Evolutionary conservation across 805 yeast genomes (phyloP).

Genomic region (Starmerella sirachaensis): DNA sequence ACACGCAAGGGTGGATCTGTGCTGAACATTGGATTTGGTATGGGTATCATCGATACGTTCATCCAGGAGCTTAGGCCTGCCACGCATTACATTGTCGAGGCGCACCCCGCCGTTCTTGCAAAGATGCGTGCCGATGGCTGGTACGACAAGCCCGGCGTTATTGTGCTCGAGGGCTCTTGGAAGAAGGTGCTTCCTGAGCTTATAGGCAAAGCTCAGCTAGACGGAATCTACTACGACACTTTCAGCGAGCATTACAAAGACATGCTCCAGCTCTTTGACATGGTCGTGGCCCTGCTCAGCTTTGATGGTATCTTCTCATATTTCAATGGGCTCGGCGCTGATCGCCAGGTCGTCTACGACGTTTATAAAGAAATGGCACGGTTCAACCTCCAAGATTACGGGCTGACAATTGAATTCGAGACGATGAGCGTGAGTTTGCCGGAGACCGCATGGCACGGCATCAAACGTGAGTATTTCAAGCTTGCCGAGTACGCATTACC

Average conservation of each 20-base stretch:
- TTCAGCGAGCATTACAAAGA: constrained; percentile 85
- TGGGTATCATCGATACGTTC: constrained; percentile 86
- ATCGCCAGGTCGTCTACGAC: constrained; percentile 60
- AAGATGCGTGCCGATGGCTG: constrained; percentile 68
- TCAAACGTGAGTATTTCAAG: constrained; percentile 29
- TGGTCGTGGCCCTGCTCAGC: constrained; percentile 66
- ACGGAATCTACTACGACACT: constrained; percentile 89
- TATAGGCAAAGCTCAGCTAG: constrained; percentile 55
- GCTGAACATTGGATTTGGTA: constrained; percentile 85
- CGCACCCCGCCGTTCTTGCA: constrained; percentile 79
- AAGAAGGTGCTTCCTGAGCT: constrained; percentile 65
- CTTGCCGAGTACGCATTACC: constrained; percentile 28
- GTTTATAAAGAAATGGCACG: constrained; percentile 77
- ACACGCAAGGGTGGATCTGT: constrained; percentile 41
- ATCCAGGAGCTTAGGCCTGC: constrained; percentile 50
- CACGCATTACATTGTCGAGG: constrained; percentile 80
- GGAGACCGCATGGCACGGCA: constrained; percentile 28
- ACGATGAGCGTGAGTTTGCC: constrained; percentile 27
- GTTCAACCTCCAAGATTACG: constrained; percentile 67
- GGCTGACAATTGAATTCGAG: constrained; percentile 50
- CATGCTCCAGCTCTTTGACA: constrained; percentile 74
- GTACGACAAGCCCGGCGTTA: constrained; percentile 63
- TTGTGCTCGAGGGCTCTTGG: constrained; percentile 81
- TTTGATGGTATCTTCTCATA: constrained; percentile 79
- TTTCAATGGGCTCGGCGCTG: constrained; percentile 85